Base-by-base conservation (phyloP, 331 rosid genomes). In the Malus hybrid region DNA sequence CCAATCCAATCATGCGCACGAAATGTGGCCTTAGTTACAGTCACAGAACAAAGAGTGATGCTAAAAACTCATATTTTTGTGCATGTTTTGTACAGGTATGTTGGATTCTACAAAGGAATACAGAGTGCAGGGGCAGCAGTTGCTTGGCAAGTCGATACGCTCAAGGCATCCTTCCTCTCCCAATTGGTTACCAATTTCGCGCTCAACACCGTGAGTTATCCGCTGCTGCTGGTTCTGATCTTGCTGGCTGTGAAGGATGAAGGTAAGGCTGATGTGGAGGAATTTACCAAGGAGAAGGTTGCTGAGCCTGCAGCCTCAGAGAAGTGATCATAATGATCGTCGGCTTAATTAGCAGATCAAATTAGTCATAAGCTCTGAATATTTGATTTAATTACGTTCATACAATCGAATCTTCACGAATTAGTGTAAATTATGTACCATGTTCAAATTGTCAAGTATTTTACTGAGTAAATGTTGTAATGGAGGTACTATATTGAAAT, bases 121-220 rank as follows among this genome's bases (percentile, higher is more conserved):
- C 99, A 94, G 54, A 94, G 99, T 83, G 99, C 99, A 6, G 99
- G 99, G 19, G 99, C 89, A 1, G 99, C 97, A 24, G 91, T 89
- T 29, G 99, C 99, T 19, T 94, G 97, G 97, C 96, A 90, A 83
- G 83, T 87, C 24, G 99, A 92, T 72, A 73, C 80, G 48, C 89
- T 4, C 19, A 80, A 74, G 5, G 86, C 85, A 19, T 84, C 96
- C 8, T 80, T 81, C 31, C 71, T 84, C 81, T 2, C 75, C 13
- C 97, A 94, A 60, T 78, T 94, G 85, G 76, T 89, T 64, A 82
- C 83, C 76, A 94, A 92, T 60, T 90, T 93, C 96, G 80, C 67
- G 1, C 87, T 92, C 1, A 90, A 96, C 10, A 80, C 91, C 5
- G 7, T 87, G 6, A 90, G 97, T 63, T 91, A 87, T 80, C 99